phyloP scores from a whole-genome alignment of 495 filamentous ascomycete genomes.

The Amniculicola lignicola region DNA sequence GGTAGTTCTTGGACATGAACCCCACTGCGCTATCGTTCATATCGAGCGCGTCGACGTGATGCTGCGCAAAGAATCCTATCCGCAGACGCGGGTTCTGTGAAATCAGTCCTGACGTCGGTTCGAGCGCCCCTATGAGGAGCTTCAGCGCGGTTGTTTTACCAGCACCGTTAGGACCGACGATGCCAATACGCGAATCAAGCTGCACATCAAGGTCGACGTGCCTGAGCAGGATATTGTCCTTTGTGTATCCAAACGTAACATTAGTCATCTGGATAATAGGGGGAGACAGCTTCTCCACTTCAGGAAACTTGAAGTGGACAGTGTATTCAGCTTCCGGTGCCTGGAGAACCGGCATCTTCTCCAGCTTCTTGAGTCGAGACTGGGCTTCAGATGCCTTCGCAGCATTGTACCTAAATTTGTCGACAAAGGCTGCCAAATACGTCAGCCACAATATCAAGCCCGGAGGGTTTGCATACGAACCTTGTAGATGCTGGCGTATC shows the following conservation, averaged over 20 bases:
- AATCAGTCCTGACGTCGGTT: conserved; percentile 74
- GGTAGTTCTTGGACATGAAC: conserved; percentile 93
- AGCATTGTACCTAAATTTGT: conserved; percentile 99
- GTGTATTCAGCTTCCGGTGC: conserved; percentile 90
- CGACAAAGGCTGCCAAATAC: conserved; percentile 73
- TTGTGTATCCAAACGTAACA: conserved; percentile 86
- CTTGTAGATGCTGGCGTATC: conserved; percentile 80
- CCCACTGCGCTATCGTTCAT: conserved; percentile 80
- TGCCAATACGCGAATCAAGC: conserved; percentile 95
- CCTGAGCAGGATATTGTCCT: conserved; percentile 73
- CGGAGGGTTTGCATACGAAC: conserved; percentile 7
- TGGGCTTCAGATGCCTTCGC: conserved; percentile 98
- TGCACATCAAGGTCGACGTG: conserved; percentile 95
- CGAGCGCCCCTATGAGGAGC: conserved; percentile 82
- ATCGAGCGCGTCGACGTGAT: conserved; percentile 96
- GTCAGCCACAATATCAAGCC: conserved; percentile 7
- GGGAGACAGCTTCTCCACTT: conserved; percentile 94
- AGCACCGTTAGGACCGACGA: conserved; percentile 96
- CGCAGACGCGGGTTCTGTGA: conserved; percentile 82
- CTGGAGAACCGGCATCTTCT: conserved; percentile 90
- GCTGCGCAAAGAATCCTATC: conserved; percentile 96
- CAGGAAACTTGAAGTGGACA: conserved; percentile 96
- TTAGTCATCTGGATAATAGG: conserved; percentile 96
- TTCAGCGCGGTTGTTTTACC: conserved; percentile 97
- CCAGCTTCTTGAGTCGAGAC: conserved; percentile 97